Percentiles rank a stretch among this genome's conserved stretches.
Evolutionary conservation across 768 basidiomycete species (phyloP).

Genomic region (Boletus pseudo-olivaceus): DNA sequence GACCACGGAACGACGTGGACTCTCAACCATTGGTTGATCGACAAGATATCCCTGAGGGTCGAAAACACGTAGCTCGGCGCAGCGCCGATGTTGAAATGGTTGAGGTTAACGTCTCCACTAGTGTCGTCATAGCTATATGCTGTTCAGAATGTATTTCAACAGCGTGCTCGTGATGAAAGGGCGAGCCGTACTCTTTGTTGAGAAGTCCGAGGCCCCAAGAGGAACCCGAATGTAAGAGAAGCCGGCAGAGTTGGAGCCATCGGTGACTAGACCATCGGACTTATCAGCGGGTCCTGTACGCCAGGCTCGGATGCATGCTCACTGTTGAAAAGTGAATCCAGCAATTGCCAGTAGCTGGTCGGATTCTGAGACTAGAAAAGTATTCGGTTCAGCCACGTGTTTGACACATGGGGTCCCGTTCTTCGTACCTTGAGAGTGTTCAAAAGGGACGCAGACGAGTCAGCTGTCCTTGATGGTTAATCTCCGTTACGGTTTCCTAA

Average conservation of each 20-base stretch:
- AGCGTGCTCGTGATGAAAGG: background rate
- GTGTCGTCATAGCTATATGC: slow-evolving; percentile 67
- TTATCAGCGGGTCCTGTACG: background rate
- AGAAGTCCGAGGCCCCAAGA: slow-evolving; percentile 74
- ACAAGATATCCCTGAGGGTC: slow-evolving; percentile 59
- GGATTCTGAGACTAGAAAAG: slow-evolving; percentile 45
- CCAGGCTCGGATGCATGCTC: background rate
- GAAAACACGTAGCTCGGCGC: slow-evolving; percentile 63
- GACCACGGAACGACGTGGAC: slow-evolving; percentile 72
- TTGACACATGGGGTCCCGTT: background rate
- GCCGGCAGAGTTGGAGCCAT: slow-evolving; percentile 61
- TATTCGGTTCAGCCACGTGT: slow-evolving; percentile 2
- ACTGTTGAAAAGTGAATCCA: slow-evolving; percentile 56
- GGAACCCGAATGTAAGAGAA: slow-evolving; percentile 67
- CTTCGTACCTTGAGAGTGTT: slow-evolving; percentile 58
- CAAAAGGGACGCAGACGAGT: slow-evolving; percentile 62
- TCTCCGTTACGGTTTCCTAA: background rate
- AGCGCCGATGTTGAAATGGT: slow-evolving; percentile 51
- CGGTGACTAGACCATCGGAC: slow-evolving; percentile 38
- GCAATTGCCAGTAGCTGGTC: slow-evolving; percentile 53
- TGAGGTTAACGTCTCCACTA: slow-evolving; percentile 58
- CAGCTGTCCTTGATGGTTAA: slow-evolving; percentile 42
- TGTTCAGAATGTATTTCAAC: slow-evolving; percentile 15
- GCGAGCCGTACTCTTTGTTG: slow-evolving; percentile 44
- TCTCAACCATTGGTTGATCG: slow-evolving; percentile 49